phyloP scores from a whole-genome alignment of 2,329 filamentous ascomycete species.

The Botryotinia globosa region DNA sequence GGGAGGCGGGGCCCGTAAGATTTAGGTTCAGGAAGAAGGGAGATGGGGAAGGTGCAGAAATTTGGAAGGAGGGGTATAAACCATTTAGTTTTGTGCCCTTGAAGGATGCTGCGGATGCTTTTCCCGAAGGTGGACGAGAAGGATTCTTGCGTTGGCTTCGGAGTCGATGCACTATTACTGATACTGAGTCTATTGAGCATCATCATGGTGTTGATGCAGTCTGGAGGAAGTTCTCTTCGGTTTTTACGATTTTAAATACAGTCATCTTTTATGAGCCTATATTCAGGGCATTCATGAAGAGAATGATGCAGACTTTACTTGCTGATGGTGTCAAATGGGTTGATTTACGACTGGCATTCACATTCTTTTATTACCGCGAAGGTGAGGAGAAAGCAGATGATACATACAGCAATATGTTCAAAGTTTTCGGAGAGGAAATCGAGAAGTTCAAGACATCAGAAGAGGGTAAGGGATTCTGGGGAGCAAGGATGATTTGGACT shows the following conservation, averaged over 20 bases:
- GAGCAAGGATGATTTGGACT: conserved; percentile 82
- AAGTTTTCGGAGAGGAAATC: conserved; percentile 74
- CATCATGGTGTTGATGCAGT: conserved; percentile 80
- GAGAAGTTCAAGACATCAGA: conserved; percentile 68
- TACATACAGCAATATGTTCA: conserved; percentile 68
- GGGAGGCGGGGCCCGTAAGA: conserved; percentile 53
- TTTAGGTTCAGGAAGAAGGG: conserved; percentile 60
- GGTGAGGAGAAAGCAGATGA: conserved; percentile 63
- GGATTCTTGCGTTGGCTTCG: conserved; percentile 79
- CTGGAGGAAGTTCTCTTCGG: conserved; percentile 76
- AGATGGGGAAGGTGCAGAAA: conserved; percentile 40
- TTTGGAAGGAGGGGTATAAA: conserved; percentile 68
- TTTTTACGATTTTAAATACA: conserved; percentile 70
- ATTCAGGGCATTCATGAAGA: conserved; percentile 70
- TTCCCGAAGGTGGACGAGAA: conserved; percentile 66
- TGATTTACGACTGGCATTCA: conserved; percentile 76
- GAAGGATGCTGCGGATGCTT: conserved; percentile 64
- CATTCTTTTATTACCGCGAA: conserved; percentile 64
- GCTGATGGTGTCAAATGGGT: conserved; percentile 82
- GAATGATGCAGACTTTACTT: conserved; percentile 68
- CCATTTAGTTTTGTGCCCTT: conserved; percentile 42
- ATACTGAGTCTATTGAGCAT: conserved; percentile 71
- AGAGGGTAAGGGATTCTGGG: conserved; percentile 77
- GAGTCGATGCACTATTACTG: conserved; percentile 67
- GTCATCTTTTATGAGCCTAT: conserved; percentile 90